Conservation (phyloP, 164 flowering plant species). For the Magnolia officinalis region DNA sequence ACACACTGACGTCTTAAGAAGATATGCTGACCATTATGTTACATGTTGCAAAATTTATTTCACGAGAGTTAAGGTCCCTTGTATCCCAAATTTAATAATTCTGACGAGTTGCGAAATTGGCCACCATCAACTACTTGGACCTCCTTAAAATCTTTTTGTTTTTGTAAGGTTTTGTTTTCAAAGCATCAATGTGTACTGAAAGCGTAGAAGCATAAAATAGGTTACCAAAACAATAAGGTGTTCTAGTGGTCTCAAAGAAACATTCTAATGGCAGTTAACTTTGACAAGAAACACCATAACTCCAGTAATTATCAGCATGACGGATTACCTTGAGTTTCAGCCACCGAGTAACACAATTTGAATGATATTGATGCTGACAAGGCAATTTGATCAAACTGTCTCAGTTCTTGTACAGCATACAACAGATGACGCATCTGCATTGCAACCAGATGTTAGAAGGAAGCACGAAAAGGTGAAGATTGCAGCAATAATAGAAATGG, state of each 20-base stretch:
- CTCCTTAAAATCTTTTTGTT: not conserved
- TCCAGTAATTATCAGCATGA: not conserved
- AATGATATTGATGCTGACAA: conserved; percentile 65
- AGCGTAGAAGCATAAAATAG: not conserved
- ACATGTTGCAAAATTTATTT: too few species aligned
- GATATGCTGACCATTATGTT: too few species aligned
- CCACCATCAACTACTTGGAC: not conserved
- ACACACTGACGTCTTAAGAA: too few species aligned
- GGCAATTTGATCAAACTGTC: conserved; percentile 53
- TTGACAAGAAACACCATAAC: not conserved
- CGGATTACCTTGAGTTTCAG: conserved; percentile 50
- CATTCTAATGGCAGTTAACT: not conserved
- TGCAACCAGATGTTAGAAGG: not conserved
- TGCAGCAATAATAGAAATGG: not conserved
- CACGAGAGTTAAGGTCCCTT: too few species aligned
- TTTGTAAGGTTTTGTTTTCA: too few species aligned
- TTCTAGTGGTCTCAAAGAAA: not conserved
- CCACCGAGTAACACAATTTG: conserved; percentile 54
- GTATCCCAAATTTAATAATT: too few species aligned
- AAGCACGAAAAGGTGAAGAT: not conserved
- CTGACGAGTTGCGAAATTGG: too few species aligned
- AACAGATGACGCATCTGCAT: conserved; percentile 71
- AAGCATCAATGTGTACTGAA: not conserved
- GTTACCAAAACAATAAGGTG: not conserved
- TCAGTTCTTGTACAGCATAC: conserved; percentile 49